Conservation (phyloP, 2,329 filamentous ascomycete genomes). For the Ambrosiella cleistominuta region DNA sequence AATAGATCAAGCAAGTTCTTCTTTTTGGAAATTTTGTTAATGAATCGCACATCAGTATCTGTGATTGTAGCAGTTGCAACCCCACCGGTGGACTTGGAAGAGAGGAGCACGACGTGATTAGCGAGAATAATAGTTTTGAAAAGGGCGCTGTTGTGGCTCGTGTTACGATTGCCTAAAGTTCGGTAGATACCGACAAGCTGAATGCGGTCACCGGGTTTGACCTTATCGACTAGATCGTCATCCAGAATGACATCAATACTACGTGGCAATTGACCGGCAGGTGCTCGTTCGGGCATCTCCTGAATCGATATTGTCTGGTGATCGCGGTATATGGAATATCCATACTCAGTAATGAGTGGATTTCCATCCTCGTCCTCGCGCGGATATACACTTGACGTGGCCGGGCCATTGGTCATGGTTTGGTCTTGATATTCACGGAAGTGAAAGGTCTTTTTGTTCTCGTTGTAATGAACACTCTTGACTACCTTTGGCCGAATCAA, state of each 20-base stretch:
- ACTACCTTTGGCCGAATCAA: conserved; percentile 94
- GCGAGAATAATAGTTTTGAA: conserved; percentile 90
- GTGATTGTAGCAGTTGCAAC: conserved; percentile 85
- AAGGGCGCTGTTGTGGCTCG: conserved; percentile 72
- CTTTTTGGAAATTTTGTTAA: conserved; percentile 94
- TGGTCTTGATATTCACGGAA: conserved; percentile 87
- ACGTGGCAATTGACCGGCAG: conserved; percentile 83
- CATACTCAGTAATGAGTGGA: conserved; percentile 84
- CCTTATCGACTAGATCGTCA: conserved; percentile 84
- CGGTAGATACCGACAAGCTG: conserved; percentile 94
- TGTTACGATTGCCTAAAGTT: conserved; percentile 86
- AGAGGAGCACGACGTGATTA: conserved; percentile 87
- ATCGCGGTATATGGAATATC: conserved; percentile 86
- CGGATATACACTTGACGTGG: conserved; percentile 82
- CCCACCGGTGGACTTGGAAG: conserved; percentile 88
- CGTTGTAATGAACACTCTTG: conserved; percentile 93
- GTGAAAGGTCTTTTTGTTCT: conserved; percentile 69
- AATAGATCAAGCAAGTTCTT: conserved; percentile 83
- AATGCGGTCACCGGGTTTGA: conserved; percentile 89
- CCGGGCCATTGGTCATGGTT: conserved; percentile 86
- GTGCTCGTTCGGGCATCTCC: conserved; percentile 95
- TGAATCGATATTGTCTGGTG: conserved; percentile 97
- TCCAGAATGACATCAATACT: conserved; percentile 94
- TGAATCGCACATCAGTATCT: conserved; percentile 93
- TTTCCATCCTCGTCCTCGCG: conserved; percentile 88